Evolutionary conservation across 352 stramenopile species (phyloP).

Genomic region (Globisporangium abappressorium): DNA sequence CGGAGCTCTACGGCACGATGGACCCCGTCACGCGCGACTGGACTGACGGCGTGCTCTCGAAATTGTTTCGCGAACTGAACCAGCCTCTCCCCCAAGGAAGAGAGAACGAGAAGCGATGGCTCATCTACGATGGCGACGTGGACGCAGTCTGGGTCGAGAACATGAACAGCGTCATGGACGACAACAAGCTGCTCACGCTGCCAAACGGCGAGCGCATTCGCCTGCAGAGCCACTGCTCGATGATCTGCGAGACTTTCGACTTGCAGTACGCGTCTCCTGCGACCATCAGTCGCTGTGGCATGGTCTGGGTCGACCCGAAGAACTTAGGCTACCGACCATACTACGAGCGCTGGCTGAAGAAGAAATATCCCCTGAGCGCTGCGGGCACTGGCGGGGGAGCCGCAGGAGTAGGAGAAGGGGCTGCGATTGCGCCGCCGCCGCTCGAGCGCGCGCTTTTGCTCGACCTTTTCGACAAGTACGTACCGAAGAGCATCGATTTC

Average conservation of each 20-base stretch:
- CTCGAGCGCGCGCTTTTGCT: constrained; percentile 58
- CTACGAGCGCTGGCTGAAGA: constrained; percentile 94
- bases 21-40: constrained; percentile 95
- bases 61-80: constrained; percentile 94
- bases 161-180: constrained; percentile 98
- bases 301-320: constrained; percentile 97
- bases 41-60: constrained; percentile 93
- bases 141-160: constrained; percentile 97
- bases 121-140: constrained; percentile 96
- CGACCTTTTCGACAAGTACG: constrained; percentile 93
- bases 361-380: constrained; percentile 64
- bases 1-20: constrained; percentile 95
- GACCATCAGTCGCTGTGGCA: constrained; percentile 94
- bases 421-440: constrained; percentile 25
- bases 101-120: constrained; percentile 93
- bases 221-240: constrained; percentile 88
- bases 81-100: constrained; percentile 86
- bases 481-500: constrained; percentile 90
- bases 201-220: constrained; percentile 95
- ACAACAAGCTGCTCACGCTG: constrained; percentile 95
- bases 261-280: constrained; percentile 94
- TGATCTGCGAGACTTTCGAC: constrained; percentile 96
- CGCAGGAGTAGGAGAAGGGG: neutral
- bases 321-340: constrained; percentile 94
- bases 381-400: neutral